These are phyloP conservation scores for Boletus vermiculosoides DNA, from an alignment of 768 basidiomycete species.

Conservation along the genomic window DNA sequence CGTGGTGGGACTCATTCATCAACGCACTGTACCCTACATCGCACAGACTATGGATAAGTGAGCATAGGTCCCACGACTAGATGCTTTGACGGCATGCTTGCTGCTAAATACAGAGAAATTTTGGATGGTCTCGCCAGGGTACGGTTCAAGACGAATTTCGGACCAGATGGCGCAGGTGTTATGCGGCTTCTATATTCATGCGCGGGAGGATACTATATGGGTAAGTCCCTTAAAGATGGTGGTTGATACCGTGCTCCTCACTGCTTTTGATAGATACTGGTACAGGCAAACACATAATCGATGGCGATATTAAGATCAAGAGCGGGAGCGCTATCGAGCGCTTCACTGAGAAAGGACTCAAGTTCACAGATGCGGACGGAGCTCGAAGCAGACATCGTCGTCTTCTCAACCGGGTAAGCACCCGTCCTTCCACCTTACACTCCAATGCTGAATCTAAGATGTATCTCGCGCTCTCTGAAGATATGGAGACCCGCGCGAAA, in stretches of 20 bases:
- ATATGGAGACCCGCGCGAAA: constrained; percentile 43
- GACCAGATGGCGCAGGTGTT: constrained; percentile 35
- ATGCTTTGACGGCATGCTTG: not conserved
- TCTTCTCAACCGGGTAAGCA: constrained; percentile 33
- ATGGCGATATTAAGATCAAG: constrained; percentile 53
- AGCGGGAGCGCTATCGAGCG: constrained; percentile 35
- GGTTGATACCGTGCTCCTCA: not conserved
- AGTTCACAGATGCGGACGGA: constrained; percentile 31
- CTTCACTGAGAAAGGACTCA: constrained; percentile 34
- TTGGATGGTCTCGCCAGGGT: constrained; percentile 38
- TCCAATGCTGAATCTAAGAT: not conserved
- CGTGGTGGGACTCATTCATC: constrained; percentile 16
- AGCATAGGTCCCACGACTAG: not conserved
- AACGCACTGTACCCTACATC: constrained; percentile 15
- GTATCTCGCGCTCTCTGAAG: constrained; percentile 27
- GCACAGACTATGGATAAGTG: constrained; percentile 31
- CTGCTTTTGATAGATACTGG: constrained; percentile 31
- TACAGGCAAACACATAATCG: constrained; percentile 42
- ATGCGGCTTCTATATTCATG: constrained; percentile 26
- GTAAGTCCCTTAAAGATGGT: constrained; percentile 13
- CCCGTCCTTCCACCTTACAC: not conserved
- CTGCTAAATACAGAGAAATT: constrained; percentile 28
- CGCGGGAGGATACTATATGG: constrained; percentile 43
- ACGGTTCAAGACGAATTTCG: constrained; percentile 40
- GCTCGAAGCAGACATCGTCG: constrained; percentile 32